A percentile compares a stretch with the other conserved stretches of the same genome.
These are phyloP conservation scores for Prillingera fragicola DNA, from an alignment of 1,284 basidiomycete genomes.

Conservation along the genomic window DNA sequence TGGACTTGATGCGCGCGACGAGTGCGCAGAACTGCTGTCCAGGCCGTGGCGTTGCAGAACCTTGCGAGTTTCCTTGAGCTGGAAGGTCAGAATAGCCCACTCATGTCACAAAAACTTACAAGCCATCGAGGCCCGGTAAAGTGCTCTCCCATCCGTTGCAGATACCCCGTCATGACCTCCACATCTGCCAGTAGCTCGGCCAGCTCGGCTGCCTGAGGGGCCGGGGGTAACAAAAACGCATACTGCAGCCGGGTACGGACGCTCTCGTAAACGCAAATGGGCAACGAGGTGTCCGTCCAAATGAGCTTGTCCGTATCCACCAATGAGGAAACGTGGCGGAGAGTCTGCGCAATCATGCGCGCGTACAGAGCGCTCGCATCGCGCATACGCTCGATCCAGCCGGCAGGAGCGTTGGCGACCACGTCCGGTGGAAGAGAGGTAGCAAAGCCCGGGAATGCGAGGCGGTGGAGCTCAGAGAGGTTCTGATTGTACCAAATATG, in stretches of 20 bases:
- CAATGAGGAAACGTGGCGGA: slow-evolving; percentile 9
- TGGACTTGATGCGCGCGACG: slow-evolving; percentile 11
- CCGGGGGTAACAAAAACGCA: slow-evolving; percentile 12
- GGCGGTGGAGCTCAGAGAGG: slow-evolving; percentile 14
- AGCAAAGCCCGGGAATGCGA: slow-evolving; percentile 19
- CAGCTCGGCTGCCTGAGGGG: slow-evolving; percentile 9
- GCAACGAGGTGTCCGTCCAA: slow-evolving; percentile 15
- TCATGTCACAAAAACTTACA: slow-evolving; percentile 4
- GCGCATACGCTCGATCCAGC: slow-evolving; percentile 15
- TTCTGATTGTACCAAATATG: slow-evolving; percentile 23
- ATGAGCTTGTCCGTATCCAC: slow-evolving; percentile 15
- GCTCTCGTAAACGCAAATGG: slow-evolving; percentile 21
- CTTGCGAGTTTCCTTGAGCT: slow-evolving; percentile 17
- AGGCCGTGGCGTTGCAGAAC: slow-evolving; percentile 19
- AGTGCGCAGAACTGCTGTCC: slow-evolving; percentile 5
- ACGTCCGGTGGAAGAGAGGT: slow-evolving; percentile 10
- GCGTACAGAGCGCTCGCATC: slow-evolving; percentile 14
- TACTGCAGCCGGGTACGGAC: slow-evolving; percentile 16
- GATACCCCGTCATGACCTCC: slow-evolving; percentile 7
- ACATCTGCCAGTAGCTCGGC: slow-evolving; percentile 13
- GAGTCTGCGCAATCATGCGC: slow-evolving; percentile 6
- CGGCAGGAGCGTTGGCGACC: slow-evolving; percentile 7
- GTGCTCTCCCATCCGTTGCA: slow-evolving; percentile 6
- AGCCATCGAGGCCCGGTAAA: slow-evolving; percentile 8
- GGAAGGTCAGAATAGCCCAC: background rate